Percentiles rank a stretch among this genome's conserved stretches.
Conservation (phyloP, 108 stramenopile species). For the Fragilaria crotonensis region DNA sequence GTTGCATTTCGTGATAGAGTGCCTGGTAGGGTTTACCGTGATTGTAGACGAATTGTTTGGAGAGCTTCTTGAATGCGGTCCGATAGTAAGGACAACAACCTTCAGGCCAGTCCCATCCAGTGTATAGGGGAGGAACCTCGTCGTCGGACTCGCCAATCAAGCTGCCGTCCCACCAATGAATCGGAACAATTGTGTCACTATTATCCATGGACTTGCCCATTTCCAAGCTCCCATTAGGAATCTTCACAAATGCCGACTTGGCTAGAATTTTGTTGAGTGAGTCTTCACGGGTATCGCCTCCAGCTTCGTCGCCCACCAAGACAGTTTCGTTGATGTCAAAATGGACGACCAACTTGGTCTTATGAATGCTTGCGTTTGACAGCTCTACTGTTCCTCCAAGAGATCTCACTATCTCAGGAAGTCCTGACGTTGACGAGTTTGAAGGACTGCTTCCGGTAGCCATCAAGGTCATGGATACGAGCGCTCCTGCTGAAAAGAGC, state of each 20-base stretch:
- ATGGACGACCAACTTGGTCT: too few relatives aligned
- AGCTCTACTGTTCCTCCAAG: too few relatives aligned
- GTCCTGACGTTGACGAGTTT: too few relatives aligned
- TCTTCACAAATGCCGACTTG: constrained; percentile 77
- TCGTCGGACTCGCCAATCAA: constrained; percentile 18
- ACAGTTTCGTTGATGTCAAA: constrained; percentile 88
- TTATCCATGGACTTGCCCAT: constrained; percentile 13
- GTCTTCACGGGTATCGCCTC: constrained; percentile 66
- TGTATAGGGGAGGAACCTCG: constrained; percentile 59
- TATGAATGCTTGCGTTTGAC: too few relatives aligned
- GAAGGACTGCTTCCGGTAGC: too few relatives aligned
- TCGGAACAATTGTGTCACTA: constrained; percentile 41
- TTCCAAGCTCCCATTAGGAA: constrained; percentile 7
- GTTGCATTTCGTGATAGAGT: constrained; percentile 23
- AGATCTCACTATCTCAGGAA: too few relatives aligned
- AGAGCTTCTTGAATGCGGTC: constrained; percentile 41
- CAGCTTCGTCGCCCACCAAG: constrained; percentile 74
- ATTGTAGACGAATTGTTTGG: constrained; percentile 48
- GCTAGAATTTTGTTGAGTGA: constrained; percentile 71
- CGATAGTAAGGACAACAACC: constrained; percentile 73
- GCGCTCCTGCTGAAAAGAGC: too few relatives aligned
- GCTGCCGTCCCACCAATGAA: constrained; percentile 81
- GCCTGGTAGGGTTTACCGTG: constrained; percentile 51
- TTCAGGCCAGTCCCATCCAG: constrained; percentile 65
- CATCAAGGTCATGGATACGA: too few relatives aligned